Percentiles rank a stretch among this genome's conserved stretches.
Evolutionary conservation across 768 basidiomycete genomes (phyloP).

Genomic region (Suillus bovinus): DNA sequence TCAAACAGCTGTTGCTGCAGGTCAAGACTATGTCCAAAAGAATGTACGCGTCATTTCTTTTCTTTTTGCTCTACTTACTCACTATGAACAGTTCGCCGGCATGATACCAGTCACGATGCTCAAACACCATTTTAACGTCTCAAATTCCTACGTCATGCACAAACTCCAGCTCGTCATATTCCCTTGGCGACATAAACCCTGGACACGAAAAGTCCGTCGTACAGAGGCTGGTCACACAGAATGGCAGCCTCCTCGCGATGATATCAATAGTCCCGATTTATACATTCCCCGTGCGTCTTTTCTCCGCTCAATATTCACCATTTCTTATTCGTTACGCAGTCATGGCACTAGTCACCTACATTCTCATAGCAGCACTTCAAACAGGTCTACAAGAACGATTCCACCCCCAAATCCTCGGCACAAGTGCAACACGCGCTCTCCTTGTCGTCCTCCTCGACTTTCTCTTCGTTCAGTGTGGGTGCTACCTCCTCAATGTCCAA

Average conservation of each 20-base stretch:
- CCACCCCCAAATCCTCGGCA: slow-evolving; percentile 86
- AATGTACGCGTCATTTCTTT: slow-evolving; percentile 59
- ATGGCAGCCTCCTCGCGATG: slow-evolving; percentile 88
- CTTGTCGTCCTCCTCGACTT: slow-evolving; percentile 89
- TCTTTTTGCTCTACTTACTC: slow-evolving; percentile 6
- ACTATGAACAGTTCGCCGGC: slow-evolving; percentile 63
- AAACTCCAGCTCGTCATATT: slow-evolving; percentile 90
- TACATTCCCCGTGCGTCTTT: slow-evolving; percentile 82
- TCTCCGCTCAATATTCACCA: neutral
- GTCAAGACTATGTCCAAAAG: slow-evolving; percentile 93
- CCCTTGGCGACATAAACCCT: slow-evolving; percentile 91
- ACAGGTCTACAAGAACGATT: slow-evolving; percentile 83
- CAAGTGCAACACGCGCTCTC: slow-evolving; percentile 81
- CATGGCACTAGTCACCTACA: slow-evolving; percentile 96
- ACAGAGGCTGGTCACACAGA: slow-evolving; percentile 66
- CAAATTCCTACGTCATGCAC: slow-evolving; percentile 90
- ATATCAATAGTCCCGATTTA: slow-evolving; percentile 93
- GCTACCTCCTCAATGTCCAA: slow-evolving; percentile 89
- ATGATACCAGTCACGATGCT: slow-evolving; percentile 74
- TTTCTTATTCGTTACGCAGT: slow-evolving; percentile 42
- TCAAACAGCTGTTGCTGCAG: slow-evolving; percentile 86
- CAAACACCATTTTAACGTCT: slow-evolving; percentile 94
- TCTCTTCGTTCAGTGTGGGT: slow-evolving; percentile 84
- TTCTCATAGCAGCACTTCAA: slow-evolving; percentile 83
- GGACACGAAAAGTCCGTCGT: slow-evolving; percentile 69